Base-by-base conservation (phyloP, 2,329 filamentous ascomycete species). In the Incumbomyces lentus region DNA sequence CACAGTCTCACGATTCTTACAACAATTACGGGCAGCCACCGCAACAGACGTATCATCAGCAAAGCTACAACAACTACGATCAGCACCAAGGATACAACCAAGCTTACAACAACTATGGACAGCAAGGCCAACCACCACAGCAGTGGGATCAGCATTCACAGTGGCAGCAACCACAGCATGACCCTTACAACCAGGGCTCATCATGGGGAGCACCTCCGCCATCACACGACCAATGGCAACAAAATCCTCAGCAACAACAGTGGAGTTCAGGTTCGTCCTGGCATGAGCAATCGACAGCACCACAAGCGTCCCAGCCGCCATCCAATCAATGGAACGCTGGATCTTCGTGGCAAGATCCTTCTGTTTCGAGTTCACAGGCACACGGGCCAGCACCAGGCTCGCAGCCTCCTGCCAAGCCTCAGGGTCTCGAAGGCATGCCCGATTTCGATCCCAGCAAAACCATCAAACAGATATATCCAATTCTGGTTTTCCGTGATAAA, bases 401-500 rank as follows among this genome's bases (percentile, higher is more conserved):
- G 22, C 22, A 26, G 8, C 22, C 22, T 26, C 22, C 64, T 5
- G 65, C 68, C 22, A 66, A 68, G 35, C 67, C 64, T 10, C 68
- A 66, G 52, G 66, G 78, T 12, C 78, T 88, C 8, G 84, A 83
- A 16, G 86, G 84, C 5, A 86, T 89, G 73, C 83, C 79, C 58
- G 72, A 75, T 59, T 86, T 93, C 49, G 89, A 95, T 58, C 82
- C 85, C 0, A 76, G 85, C 56, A 81, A 86, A 64, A 83, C 82
- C 0, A 76, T 83, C 12, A 71, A 75, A 33, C 81, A 93, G 66
- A 95, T 98, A 54, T 96, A 96, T 59, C 92, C 92, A 1, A 95
- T 98, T 50, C 75, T 98, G 0, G 77, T 86, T 50, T 98, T 96
- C 72, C 79, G 90, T 49, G 92, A 98, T 70, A 92, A 84, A 59